Percentiles rank a stretch among this genome's conserved stretches.
These are phyloP conservation scores for Trichoderma lentiforme DNA, from an alignment of 2,329 filamentous ascomycete genomes.

Conservation along the genomic window DNA sequence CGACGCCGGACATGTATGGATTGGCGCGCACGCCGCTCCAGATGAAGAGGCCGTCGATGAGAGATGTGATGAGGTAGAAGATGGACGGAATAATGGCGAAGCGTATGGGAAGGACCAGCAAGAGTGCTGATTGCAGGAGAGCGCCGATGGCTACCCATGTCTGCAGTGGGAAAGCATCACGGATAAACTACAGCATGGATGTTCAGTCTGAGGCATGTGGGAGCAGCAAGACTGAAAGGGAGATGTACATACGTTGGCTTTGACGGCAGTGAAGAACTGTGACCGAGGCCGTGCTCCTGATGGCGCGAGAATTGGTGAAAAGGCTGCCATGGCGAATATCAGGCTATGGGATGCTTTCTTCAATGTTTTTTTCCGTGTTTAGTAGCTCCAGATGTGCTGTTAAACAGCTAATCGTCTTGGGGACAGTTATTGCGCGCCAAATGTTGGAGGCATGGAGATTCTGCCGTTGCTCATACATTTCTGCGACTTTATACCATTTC, in stretches of 20 bases:
- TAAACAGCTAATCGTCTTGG: background rate
- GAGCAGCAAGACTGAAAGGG: background rate
- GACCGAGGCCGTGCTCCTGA: background rate
- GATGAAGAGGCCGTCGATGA: background rate
- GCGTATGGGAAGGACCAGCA: background rate
- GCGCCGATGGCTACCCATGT: background rate
- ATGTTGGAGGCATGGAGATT: background rate
- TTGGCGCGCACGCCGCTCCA: background rate
- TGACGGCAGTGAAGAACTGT: background rate
- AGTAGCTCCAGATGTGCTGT: background rate
- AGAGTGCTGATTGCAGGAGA: background rate
- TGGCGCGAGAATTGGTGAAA: background rate
- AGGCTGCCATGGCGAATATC: background rate
- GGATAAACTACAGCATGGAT: background rate
- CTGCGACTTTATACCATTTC: background rate
- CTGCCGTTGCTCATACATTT: background rate
- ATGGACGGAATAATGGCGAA: background rate
- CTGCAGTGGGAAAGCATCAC: background rate
- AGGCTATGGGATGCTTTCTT: background rate
- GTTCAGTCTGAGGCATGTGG: background rate
- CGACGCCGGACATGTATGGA: background rate
- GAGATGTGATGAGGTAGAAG: background rate
- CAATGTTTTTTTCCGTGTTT: background rate
- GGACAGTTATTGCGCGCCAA: background rate
- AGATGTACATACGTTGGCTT: background rate